Evolutionary conservation across 176 grass and related monocot genomes (phyloP).

Genomic region (Oryza rufipogon): DNA sequence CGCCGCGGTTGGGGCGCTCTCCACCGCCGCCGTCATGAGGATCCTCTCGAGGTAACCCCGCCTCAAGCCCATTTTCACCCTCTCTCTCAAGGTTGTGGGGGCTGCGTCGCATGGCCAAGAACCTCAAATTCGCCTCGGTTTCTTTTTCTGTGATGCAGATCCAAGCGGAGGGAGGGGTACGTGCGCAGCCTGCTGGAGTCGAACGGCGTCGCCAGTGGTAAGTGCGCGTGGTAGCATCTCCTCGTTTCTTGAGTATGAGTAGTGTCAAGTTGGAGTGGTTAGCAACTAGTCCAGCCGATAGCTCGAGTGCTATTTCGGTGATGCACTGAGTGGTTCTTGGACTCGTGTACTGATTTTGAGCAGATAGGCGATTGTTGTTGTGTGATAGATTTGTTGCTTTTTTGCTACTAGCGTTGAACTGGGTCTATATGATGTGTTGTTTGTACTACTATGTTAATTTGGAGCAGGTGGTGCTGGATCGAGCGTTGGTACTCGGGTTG

Average conservation of each 20-base stretch:
- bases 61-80: neutral
- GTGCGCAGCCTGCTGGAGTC: conserved; percentile 39
- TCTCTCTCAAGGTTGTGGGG: neutral
- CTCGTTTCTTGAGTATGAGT: neutral
- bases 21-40: conserved; percentile 45
- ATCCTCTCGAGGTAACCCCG: conserved; percentile 56
- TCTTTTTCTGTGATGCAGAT: neutral
- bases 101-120: neutral
- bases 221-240: neutral
- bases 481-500: neutral
- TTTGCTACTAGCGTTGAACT: neutral
- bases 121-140: neutral
- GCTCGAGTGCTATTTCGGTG: neutral
- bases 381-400: neutral
- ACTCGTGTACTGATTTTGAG: neutral
- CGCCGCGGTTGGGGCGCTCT: conserved; percentile 61
- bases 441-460: conserved; percentile 2
- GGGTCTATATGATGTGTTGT: neutral
- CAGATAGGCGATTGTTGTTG: neutral
- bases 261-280: neutral
- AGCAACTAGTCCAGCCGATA: neutral
- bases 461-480: conserved; percentile 28
- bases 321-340: neutral
- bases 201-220: conserved; percentile 8
- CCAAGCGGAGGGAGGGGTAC: conserved; percentile 45